A percentile compares a stretch with the other conserved stretches of the same genome.
phyloP scores from a whole-genome alignment of 2,329 filamentous ascomycete genomes.

The Plenodomus tracheiphilus region DNA sequence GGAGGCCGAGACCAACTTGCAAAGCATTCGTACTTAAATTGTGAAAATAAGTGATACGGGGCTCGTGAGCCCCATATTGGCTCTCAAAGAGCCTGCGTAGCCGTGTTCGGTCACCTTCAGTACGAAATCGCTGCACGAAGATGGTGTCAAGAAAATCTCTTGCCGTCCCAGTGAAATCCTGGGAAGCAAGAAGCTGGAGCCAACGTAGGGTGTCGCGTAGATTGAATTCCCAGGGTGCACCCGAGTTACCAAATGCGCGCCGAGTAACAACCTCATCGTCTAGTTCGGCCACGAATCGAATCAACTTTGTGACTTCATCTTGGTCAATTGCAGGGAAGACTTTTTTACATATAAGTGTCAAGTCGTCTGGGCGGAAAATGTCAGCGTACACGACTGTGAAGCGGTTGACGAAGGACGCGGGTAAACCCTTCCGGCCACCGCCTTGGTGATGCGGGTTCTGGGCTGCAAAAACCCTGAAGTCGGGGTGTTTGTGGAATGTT shows the following conservation, averaged over 20 bases:
- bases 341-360: constrained; percentile 78
- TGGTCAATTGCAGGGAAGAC: constrained; percentile 69
- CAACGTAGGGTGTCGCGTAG: constrained; percentile 87
- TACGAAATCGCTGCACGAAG: constrained; percentile 86
- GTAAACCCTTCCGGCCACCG: constrained; percentile 90
- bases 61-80: constrained; percentile 59
- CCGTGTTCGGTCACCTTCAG: constrained; percentile 65
- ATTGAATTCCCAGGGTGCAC: constrained; percentile 94
- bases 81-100: constrained; percentile 68
- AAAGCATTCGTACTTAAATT: constrained; percentile 67
- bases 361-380: constrained; percentile 77
- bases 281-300: constrained; percentile 78
- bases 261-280: constrained; percentile 69
- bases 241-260: constrained; percentile 57
- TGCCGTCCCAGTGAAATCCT: constrained; percentile 60
- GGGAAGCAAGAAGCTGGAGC: constrained; percentile 71
- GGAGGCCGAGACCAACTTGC: constrained; percentile 78
- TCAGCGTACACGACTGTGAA: constrained; percentile 98
- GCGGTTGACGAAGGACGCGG: constrained; percentile 94
- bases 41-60: constrained; percentile 62
- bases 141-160: constrained; percentile 80
- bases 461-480: constrained; percentile 94
- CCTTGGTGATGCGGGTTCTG: constrained; percentile 98
- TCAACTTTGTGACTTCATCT: constrained; percentile 66
- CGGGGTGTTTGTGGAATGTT: constrained; percentile 83